Percentiles rank a stretch among this genome's conserved stretches.
phyloP scores from a whole-genome alignment of 164 flowering plant genomes.

The Pachysandra terminalis region DNA sequence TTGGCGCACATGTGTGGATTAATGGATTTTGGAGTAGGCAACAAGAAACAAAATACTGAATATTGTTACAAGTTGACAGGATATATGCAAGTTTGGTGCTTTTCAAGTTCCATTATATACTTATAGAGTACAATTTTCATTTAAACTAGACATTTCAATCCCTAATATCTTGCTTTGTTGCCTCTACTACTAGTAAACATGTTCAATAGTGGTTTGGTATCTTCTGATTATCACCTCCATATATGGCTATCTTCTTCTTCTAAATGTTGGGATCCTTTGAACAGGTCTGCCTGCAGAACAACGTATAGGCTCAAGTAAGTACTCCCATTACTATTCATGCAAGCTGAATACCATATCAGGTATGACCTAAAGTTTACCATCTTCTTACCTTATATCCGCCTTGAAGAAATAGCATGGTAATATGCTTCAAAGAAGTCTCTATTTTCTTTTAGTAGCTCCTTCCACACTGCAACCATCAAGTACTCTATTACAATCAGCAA shows the following conservation, averaged over 20 bases:
- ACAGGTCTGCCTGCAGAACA: constrained; percentile 19
- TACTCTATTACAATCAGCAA: neutral
- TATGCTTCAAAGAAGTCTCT: constrained; percentile 65
- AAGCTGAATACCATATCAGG: no score
- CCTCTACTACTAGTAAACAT: no score
- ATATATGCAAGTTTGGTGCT: no score
- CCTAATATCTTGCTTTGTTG: no score
- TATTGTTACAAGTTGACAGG: no score
- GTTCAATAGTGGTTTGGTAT: no score
- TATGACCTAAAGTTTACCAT: neutral
- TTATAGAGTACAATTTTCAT: no score
- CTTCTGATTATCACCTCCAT: constrained; percentile 17
- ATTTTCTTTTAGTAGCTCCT: constrained; percentile 68
- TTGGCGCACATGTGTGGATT: no score
- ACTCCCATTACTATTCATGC: neutral
- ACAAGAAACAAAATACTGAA: no score
- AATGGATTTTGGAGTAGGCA: no score
- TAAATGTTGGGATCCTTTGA: constrained; percentile 22
- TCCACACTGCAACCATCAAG: constrained; percentile 63
- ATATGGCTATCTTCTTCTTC: constrained; percentile 29
- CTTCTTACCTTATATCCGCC: constrained; percentile 33
- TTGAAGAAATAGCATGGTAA: constrained; percentile 34
- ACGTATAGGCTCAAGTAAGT: neutral
- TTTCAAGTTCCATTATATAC: no score
- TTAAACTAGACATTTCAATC: no score